Percentiles rank a stretch among this genome's conserved stretches.
phyloP scores from a whole-genome alignment of 1,284 basidiomycete genomes.

The Boletus sp. region DNA sequence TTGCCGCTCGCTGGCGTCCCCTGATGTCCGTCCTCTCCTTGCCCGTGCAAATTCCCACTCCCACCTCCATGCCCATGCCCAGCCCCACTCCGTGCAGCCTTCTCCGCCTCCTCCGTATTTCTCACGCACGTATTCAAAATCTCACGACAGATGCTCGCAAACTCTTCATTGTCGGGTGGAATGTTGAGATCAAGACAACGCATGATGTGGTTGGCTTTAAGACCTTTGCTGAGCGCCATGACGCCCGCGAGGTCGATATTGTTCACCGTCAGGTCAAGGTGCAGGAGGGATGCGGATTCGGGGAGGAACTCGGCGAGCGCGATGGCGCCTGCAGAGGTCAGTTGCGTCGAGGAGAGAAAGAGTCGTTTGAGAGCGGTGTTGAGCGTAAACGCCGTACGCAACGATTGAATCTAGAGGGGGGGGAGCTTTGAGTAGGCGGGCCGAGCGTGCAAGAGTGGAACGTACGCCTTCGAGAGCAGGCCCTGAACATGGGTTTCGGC shows the following conservation, averaged over 20 bases:
- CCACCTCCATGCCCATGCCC: neutral
- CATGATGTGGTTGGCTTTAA: slow-evolving; percentile 81
- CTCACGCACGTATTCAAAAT: slow-evolving; percentile 82
- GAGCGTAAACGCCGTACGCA: slow-evolving; percentile 89
- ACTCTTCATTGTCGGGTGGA: slow-evolving; percentile 82
- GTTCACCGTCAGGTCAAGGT: slow-evolving; percentile 85
- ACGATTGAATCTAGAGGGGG: slow-evolving; percentile 68
- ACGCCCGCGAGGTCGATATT: slow-evolving; percentile 85
- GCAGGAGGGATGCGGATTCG: slow-evolving; percentile 81
- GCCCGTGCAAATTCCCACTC: neutral
- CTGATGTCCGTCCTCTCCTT: slow-evolving; percentile 4
- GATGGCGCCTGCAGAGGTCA: slow-evolving; percentile 86
- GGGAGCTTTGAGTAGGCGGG: neutral
- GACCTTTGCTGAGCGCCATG: slow-evolving; percentile 83
- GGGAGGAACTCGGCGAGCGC: slow-evolving; percentile 95
- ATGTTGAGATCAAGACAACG: slow-evolving; percentile 93
- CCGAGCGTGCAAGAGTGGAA: neutral
- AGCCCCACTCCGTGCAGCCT: slow-evolving; percentile 25
- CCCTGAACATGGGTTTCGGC: slow-evolving; percentile 90
- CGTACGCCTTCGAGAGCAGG: slow-evolving; percentile 82
- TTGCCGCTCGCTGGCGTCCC: slow-evolving; percentile 30
- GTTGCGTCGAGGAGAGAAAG: slow-evolving; percentile 82
- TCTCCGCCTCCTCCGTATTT: slow-evolving; percentile 83
- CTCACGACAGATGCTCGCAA: slow-evolving; percentile 79
- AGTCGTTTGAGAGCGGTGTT: slow-evolving; percentile 90